Evolutionary conservation across 805 yeast genomes (phyloP).

Genomic region (Myxozyma sirexii): DNA sequence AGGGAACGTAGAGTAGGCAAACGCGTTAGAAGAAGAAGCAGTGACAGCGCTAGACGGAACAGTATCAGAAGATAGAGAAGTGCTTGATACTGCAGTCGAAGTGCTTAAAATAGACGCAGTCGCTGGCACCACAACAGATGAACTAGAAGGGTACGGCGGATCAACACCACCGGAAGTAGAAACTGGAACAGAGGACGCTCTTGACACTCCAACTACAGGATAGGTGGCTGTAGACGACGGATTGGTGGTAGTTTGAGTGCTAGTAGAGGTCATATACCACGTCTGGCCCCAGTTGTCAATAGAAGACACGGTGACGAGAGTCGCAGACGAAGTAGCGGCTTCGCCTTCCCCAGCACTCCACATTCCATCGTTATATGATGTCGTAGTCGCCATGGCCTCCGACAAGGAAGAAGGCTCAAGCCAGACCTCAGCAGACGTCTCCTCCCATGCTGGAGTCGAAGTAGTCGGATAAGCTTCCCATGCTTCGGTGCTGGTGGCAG

Average conservation of each 20-base stretch:
- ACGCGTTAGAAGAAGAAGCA: neutral
- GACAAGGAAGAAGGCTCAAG: neutral
- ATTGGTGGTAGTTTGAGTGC: neutral
- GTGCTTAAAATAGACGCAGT: neutral
- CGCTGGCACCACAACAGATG: neutral
- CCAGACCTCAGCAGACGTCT: neutral
- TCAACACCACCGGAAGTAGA: neutral
- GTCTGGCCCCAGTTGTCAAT: conserved; percentile 3
- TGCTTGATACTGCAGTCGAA: neutral
- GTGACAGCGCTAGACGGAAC: neutral
- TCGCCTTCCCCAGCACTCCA: conserved; percentile 3
- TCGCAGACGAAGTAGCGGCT: neutral
- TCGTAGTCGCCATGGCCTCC: neutral
- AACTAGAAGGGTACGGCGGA: neutral
- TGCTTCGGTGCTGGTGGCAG: conserved; percentile 9
- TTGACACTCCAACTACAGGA: conserved; percentile 5
- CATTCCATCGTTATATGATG: conserved; percentile 5
- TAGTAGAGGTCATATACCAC: neutral
- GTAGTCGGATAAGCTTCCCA: neutral
- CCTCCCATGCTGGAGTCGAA: neutral
- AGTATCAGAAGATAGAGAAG: neutral
- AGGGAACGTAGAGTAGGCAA: neutral
- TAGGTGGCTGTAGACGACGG: neutral
- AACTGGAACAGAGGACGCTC: neutral
- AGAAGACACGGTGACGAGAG: conserved; percentile 1